Percentiles rank a stretch among this genome's conserved stretches.
These are phyloP conservation scores for Hanseniaspora uvarum DNA, from an alignment of 1,139 yeast species.

Conservation along the genomic window DNA sequence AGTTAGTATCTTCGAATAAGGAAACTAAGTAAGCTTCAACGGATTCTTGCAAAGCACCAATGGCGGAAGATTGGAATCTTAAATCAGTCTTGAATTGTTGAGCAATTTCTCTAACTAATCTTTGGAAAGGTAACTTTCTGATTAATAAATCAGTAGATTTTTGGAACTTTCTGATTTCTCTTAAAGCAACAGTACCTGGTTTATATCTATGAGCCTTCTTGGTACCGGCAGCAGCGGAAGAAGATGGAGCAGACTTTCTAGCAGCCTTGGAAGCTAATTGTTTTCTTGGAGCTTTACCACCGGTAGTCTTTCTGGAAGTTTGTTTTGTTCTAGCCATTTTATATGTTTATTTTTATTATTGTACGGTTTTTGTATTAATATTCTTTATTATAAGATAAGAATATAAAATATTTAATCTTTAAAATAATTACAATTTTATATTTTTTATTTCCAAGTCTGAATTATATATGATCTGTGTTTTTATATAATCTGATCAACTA, in stretches of 20 bases:
- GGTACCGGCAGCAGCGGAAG: slow-evolving; percentile 69
- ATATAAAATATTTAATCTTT: neutral
- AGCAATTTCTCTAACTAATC: slow-evolving; percentile 96
- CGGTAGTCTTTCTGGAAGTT: slow-evolving; percentile 97
- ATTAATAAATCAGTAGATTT: slow-evolving; percentile 92
- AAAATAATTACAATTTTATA: too few relatives aligned
- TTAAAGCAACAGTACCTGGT: slow-evolving; percentile 99
- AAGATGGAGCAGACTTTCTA: slow-evolving; percentile 93
- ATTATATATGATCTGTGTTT: neutral
- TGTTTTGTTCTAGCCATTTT: slow-evolving; percentile 96
- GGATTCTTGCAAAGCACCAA: slow-evolving; percentile 98
- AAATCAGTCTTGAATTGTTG: slow-evolving; percentile 97
- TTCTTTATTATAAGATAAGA: neutral
- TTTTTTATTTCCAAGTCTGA: neutral
- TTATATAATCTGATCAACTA: neutral
- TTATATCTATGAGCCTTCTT: slow-evolving; percentile 99
- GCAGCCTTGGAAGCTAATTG: slow-evolving; percentile 99
- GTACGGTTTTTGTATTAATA: slow-evolving; percentile 14
- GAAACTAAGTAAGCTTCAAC: slow-evolving; percentile 94
- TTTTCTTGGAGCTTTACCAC: slow-evolving; percentile 99
- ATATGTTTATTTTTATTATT: slow-evolving; percentile 4
- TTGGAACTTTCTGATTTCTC: slow-evolving; percentile 99
- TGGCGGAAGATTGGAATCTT: slow-evolving; percentile 97
- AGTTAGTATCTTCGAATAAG: slow-evolving; percentile 89
- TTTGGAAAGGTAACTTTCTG: slow-evolving; percentile 97